A percentile compares a stretch with the other conserved stretches of the same genome.
Evolutionary conservation across 169 alveolate species (phyloP).

Genomic region (Plasmodium billcollinsi): DNA sequence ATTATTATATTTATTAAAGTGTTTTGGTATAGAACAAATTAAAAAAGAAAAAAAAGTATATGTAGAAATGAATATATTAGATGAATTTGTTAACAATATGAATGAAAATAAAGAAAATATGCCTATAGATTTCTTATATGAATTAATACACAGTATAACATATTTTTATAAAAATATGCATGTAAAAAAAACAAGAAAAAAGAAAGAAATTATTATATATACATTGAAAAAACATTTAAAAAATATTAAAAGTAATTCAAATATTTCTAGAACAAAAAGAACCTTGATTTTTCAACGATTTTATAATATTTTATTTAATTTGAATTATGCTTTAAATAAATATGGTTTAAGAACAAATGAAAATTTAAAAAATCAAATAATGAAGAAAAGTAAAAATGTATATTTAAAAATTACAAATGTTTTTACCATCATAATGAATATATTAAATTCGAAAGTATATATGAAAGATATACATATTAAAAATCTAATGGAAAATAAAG

Average conservation of each 20-base stretch:
- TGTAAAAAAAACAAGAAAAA: conserved; percentile 8
- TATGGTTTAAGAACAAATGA: conserved; percentile 35
- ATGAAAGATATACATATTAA: background rate
- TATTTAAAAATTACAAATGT: conserved; percentile 28
- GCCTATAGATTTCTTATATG: conserved; percentile 14
- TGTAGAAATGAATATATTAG: conserved; percentile 27
- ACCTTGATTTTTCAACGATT: conserved; percentile 1
- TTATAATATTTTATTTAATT: conserved; percentile 42
- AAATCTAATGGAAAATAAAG: conserved; percentile 18
- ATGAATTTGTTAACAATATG: conserved; percentile 20
- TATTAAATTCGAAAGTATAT: conserved; percentile 11
- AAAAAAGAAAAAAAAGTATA: conserved; percentile 24
- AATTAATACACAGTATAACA: conserved; percentile 18
- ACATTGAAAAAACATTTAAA: conserved; percentile 16
- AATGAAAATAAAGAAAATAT: conserved; percentile 22
- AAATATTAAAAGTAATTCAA: background rate
- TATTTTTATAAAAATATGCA: conserved; percentile 40
- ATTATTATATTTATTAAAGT: conserved; percentile 29
- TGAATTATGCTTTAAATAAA: conserved; percentile 37
- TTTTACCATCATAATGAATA: conserved; percentile 35
- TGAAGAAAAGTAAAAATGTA: conserved; percentile 22
- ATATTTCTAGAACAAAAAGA: background rate
- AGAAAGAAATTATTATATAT: conserved; percentile 27
- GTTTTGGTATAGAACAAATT: conserved; percentile 38
- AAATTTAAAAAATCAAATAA: conserved; percentile 34